Percentiles rank a stretch among this genome's conserved stretches.
Conservation (phyloP, 768 basidiomycete species). For the Suillus variegatus region DNA sequence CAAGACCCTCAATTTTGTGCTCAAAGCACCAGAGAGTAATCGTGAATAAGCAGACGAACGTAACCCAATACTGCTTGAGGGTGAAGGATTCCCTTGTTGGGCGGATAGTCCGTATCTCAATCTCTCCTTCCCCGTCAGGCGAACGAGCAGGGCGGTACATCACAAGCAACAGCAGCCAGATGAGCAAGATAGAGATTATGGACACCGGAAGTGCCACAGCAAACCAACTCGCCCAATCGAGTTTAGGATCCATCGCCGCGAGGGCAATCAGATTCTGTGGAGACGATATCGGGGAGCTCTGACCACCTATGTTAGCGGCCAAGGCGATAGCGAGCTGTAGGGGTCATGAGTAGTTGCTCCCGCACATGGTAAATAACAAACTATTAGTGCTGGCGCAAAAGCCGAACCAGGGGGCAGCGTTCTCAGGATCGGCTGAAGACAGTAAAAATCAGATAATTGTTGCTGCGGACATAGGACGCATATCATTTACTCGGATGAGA, state of each 20-base stretch:
- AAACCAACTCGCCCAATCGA: slow-evolving; percentile 95
- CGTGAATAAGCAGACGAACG: slow-evolving; percentile 78
- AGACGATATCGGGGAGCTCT: slow-evolving; percentile 96
- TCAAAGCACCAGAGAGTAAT: slow-evolving; percentile 91
- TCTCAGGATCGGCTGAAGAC: slow-evolving; percentile 81
- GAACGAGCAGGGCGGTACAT: slow-evolving; percentile 76
- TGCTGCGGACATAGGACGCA: neutral
- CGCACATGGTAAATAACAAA: slow-evolving; percentile 40
- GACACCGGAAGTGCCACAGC: slow-evolving; percentile 92
- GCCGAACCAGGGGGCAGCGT: slow-evolving; percentile 84
- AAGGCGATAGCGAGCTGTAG: slow-evolving; percentile 90
- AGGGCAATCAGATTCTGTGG: slow-evolving; percentile 97
- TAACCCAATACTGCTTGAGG: slow-evolving; percentile 87
- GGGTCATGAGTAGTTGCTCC: slow-evolving; percentile 7
- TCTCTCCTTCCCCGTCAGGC: slow-evolving; percentile 72
- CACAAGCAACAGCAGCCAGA: slow-evolving; percentile 87
- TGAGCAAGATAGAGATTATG: slow-evolving; percentile 78
- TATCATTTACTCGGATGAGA: slow-evolving; percentile 75
- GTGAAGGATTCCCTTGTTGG: slow-evolving; percentile 83
- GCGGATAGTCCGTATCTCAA: slow-evolving; percentile 84
- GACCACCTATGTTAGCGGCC: slow-evolving; percentile 98
- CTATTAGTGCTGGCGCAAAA: slow-evolving; percentile 91
- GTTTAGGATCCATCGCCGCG: slow-evolving; percentile 76
- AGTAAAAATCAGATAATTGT: slow-evolving; percentile 12
- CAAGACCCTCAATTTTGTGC: slow-evolving; percentile 65